Evolutionary conservation across 2,329 filamentous ascomycete genomes (phyloP), one percentile per base, ranked within the genome.

Genomic region (Dactylellina sp.): DNA sequence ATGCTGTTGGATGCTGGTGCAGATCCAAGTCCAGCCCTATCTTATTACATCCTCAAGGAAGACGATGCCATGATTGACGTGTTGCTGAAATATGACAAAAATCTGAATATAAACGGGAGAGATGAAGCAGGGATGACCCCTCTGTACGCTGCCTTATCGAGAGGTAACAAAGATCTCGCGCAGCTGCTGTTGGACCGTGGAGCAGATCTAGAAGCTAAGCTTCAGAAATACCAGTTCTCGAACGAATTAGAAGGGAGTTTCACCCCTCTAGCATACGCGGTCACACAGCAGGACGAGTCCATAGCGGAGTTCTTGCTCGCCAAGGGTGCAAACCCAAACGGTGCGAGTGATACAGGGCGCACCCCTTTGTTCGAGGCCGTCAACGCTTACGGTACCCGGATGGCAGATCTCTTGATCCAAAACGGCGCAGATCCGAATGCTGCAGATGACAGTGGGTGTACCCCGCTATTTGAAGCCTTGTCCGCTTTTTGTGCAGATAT

Each of bases 351-450:
- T 5, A 12, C 11, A 6, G 39, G 39, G 39, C 4, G 16, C 16
- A 42, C 39, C 5, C 39, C 39, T 4, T 12, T 42, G 14, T 42
- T 42, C 39, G 16, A 18, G 12, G 39, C 39, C 3, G 16, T 42
- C 5, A 4, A 4, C 3, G 5, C 11, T 14, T 9, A 4, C 9
- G 16, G 14, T n/a, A 18, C 16, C 3, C 3, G 14, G 14, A 42
- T 42, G 39, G 16, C 16, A 42, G 39, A n/a, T 5, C 12, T 42
- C 3, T 16, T 56, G 16, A 18, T 56, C 18, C 7, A 40, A 40
- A 56, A 56, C 16, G 52, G 52, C 22, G 52, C 35, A 16, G 37
- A 56, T 56, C 5, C 37, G 39, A 42, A 42, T 12, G 5, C 39
- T 18, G 12, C 16, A 42, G 39, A 42, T 18, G 16, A 42, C 11